Evolutionary conservation across 2,329 filamentous ascomycete genomes (phyloP), one percentile per base, ranked within the genome.

Genomic region (Botrytis hyacinthi): DNA sequence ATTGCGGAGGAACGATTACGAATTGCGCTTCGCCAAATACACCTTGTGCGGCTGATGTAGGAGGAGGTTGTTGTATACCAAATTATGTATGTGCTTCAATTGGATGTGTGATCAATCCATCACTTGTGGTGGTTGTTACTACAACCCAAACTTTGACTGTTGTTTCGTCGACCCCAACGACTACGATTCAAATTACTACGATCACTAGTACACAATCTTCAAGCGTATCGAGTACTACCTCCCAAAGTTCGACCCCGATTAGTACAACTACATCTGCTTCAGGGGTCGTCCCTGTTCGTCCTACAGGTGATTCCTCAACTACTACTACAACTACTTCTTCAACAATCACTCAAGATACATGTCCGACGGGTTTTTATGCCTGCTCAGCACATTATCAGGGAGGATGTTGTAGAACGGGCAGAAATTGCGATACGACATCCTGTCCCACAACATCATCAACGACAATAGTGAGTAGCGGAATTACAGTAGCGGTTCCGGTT

Each of bases 351-450:
- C n/a, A 79, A 60, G 75, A 78, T 7, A 77, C 82, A 78, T 98
- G 95, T 78, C 95, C 95, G 0, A 95, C 91, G 0, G 95, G 95
- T 3, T 98, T 95, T 85, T 98, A 98, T 82, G 91, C 93, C 69
- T 98, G 95, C 82, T 89, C 91, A 3, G 95, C 95, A 2, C 90
- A 90, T 74, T 93, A 95, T 74, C 85, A 87, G 2, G 94, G 93
- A 22, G 94, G 94, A 32, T 98, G 95, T 84, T 98, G 95, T 83
- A 92, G 92, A 73, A 94, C 93, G 0, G 95, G 94, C 2, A 89
- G 95, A 32, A 88, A 97, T 83, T 98, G 95, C 83, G 89, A 92
- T 74, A 92, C 90, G 0, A 93, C 92, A 0, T 93, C 91, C 10
- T 98, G 95, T 79, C 92, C 93, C 0, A 83, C 88, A 0, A 84